Base-by-base conservation (phyloP, 2,329 filamentous ascomycete genomes). In the Fusarium zealandicum region DNA sequence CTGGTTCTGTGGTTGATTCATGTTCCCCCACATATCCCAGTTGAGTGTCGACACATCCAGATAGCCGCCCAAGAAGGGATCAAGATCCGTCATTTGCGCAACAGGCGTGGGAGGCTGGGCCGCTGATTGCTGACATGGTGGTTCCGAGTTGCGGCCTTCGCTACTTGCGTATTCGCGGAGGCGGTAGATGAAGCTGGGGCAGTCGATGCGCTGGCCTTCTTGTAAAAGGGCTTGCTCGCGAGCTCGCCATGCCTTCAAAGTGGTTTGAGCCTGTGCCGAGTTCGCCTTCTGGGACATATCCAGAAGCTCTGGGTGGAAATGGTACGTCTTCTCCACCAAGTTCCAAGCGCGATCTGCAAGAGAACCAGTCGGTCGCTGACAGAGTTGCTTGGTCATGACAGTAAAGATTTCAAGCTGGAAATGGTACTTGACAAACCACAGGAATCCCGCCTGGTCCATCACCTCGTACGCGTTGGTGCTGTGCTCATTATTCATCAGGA, bases 351-450 rank as follows among this genome's bases (percentile, higher is more conserved):
- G 76, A 37, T 85, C 82, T 8, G 83, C 78, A 9, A 85, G 71
- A 4, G 66, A 69, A 8, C 83, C 83, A 2, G 73, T 73, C 1
- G 75, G 76, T 31, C 80, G 78, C 27, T 77, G 74, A 57, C 76
- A 78, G 11, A 86, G 76, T 64, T 84, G 80, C 5, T 80, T 80
- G 0, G 79, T 78, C 67, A 84, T 75, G 65, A 82, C 83, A 31
- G 80, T 72, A 55, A 85, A 81, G 18, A 85, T 72, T 49, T 84
- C 83, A 40, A 81, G 70, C 62, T 85, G 82, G 67, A 86, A 84
- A 62, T 84, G 79, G 18, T 74, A 70, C 54, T 78, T 77, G 66
- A 79, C 73, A 59, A 80, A 84, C 83, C 83, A 86, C 10, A 80
- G 63, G 65, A 84, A 86, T 2, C 80, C 79, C 1, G 72, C 74